Evolutionary conservation across 192 early-diverging fungal species (phyloP).

Genomic region (Chytriomyces hyalinus): DNA sequence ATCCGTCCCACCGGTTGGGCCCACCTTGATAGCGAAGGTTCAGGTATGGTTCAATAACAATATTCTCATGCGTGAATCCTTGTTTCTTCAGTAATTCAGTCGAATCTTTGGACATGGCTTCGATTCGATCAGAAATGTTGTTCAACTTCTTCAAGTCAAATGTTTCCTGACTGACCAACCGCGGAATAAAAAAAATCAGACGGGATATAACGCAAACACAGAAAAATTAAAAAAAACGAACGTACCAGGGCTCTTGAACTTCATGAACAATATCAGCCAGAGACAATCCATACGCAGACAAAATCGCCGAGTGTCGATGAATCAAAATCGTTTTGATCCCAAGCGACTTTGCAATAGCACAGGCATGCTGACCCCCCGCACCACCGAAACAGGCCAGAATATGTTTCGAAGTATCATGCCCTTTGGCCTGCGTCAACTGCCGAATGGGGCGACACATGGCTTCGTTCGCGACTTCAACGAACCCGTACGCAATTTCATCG

Average conservation of each 20-base stretch:
- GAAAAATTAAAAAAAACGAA: not conserved
- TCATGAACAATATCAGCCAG: slow-evolving; percentile 94
- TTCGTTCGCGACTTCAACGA: slow-evolving; percentile 95
- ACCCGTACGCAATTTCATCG: slow-evolving; percentile 92
- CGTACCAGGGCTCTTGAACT: slow-evolving; percentile 76
- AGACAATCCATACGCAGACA: slow-evolving; percentile 91
- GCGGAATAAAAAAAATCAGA: slow-evolving; percentile 12
- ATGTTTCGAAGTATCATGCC: slow-evolving; percentile 84
- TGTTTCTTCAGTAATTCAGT: slow-evolving; percentile 61
- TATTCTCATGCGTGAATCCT: slow-evolving; percentile 68
- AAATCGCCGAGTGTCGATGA: slow-evolving; percentile 85
- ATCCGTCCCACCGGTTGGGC: slow-evolving; percentile 62
- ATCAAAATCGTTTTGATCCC: slow-evolving; percentile 87
- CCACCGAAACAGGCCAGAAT: slow-evolving; percentile 92
- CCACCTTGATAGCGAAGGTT: slow-evolving; percentile 86
- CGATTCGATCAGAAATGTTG: slow-evolving; percentile 59
- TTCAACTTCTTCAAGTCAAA: slow-evolving; percentile 49
- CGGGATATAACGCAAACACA: not conserved
- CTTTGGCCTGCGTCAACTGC: slow-evolving; percentile 89
- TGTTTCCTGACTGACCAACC: slow-evolving; percentile 36
- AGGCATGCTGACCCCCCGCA: slow-evolving; percentile 48
- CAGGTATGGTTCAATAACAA: slow-evolving; percentile 71
- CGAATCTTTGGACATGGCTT: slow-evolving; percentile 53
- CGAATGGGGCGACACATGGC: slow-evolving; percentile 95
- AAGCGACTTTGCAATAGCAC: slow-evolving; percentile 81